These are phyloP conservation scores for Sphaerulina vaccinii DNA, from an alignment of 2,329 filamentous ascomycete species.

Conservation along the genomic window DNA sequence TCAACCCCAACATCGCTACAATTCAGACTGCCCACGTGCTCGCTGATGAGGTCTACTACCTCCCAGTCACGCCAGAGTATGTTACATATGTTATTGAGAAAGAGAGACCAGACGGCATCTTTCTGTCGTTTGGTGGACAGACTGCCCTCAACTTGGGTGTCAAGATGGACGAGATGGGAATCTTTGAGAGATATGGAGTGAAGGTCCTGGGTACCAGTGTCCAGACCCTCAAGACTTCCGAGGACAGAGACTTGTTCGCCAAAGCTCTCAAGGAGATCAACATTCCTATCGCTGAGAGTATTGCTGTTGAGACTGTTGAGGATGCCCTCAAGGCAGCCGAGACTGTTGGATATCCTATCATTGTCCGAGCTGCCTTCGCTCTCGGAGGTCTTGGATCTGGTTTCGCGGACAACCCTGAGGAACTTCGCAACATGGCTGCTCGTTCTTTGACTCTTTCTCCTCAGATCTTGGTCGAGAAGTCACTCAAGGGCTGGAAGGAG, in stretches of 20 bases:
- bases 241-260: conserved; percentile 94
- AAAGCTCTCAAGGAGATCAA: conserved; percentile 95
- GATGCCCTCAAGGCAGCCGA: conserved; percentile 86
- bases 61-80: conserved; percentile 96
- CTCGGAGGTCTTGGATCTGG: conserved; percentile 94
- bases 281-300: conserved; percentile 94
- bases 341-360: conserved; percentile 91
- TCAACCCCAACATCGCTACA: conserved; percentile 97
- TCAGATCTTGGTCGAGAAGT: conserved; percentile 97
- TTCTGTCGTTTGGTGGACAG: conserved; percentile 95
- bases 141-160: conserved; percentile 96
- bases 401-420: conserved; percentile 90
- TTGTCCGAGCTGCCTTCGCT: conserved; percentile 94
- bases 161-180: conserved; percentile 91
- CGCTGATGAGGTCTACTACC: conserved; percentile 96
- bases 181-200: conserved; percentile 93
- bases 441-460: conserved; percentile 89
- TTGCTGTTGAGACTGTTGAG: conserved; percentile 86
- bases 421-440: conserved; percentile 89
- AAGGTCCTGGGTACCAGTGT: conserved; percentile 95
- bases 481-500: conserved; percentile 99
- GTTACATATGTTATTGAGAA: conserved; percentile 96
- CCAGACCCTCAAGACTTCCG: conserved; percentile 87
- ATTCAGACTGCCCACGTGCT: conserved; percentile 97
- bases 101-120: conserved; percentile 93